Percentiles rank a stretch among this genome's conserved stretches.
phyloP scores from a whole-genome alignment of 2,329 filamentous ascomycete species.

The Myriosclerotinia duriaeana region DNA sequence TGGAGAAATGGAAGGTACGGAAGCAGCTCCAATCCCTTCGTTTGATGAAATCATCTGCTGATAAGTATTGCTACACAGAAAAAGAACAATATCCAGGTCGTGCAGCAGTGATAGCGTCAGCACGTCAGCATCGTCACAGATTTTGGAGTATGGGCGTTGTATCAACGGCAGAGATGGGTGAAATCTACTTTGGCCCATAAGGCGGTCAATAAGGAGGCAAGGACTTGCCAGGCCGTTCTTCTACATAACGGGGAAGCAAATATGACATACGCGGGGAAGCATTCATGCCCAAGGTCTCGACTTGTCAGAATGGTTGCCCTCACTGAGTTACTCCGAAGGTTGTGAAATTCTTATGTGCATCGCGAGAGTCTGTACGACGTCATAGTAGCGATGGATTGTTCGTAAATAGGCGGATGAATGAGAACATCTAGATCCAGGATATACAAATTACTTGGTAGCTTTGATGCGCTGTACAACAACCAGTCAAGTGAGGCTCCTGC shows the following conservation, averaged over 20 bases:
- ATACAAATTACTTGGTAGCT: constrained; percentile 38
- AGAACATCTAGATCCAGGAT: constrained; percentile 12
- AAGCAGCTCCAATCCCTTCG: constrained; percentile 12
- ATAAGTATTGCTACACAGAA: constrained; percentile 55
- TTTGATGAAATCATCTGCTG: constrained; percentile 24
- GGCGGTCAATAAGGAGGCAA: constrained; percentile 32
- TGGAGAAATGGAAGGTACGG: constrained; percentile 97
- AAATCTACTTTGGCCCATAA: constrained; percentile 30
- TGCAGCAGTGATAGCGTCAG: constrained; percentile 61
- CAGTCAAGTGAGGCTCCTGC: constrained; percentile 37
- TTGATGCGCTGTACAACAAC: constrained; percentile 54
- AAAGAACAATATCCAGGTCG: constrained; percentile 86
- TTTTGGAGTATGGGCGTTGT: constrained; percentile 31
- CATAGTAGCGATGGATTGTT: constrained; percentile 28
- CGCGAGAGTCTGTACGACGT: constrained; percentile 34
- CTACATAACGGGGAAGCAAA: constrained; percentile 28
- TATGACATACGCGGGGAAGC: constrained; percentile 32
- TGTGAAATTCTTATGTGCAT: constrained; percentile 27
- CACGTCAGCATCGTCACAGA: constrained; percentile 25
- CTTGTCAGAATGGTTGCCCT: constrained; percentile 19
- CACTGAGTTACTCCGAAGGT: constrained; percentile 23
- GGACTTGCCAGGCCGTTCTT: constrained; percentile 12
- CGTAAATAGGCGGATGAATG: constrained; percentile 7
- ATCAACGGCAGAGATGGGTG: constrained; percentile 31
- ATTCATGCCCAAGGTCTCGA: constrained; percentile 32